phyloP scores from a whole-genome alignment of 129 eudicot genomes.

The Tagetes patula region DNA sequence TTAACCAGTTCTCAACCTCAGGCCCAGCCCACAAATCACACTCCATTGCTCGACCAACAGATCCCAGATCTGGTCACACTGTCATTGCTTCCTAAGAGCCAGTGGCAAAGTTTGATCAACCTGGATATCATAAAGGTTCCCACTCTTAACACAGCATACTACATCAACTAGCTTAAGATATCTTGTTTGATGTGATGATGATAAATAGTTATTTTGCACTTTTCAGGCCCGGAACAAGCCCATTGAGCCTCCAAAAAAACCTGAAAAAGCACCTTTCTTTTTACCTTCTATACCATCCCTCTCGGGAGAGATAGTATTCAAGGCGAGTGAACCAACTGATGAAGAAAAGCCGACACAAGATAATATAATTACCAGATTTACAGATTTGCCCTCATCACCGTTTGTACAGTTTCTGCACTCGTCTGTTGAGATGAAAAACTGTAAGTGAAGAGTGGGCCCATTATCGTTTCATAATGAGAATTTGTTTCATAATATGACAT shows the following conservation, averaged over 20 bases:
- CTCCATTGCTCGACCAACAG: constrained; percentile 38
- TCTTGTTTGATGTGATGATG: background rate
- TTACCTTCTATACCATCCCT: constrained; percentile 88
- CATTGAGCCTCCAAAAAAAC: constrained; percentile 91
- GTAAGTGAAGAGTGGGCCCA: constrained; percentile 38
- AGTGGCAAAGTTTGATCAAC: constrained; percentile 96
- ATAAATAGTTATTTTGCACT: constrained; percentile 1
- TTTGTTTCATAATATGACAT: background rate
- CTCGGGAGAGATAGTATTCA: constrained; percentile 78
- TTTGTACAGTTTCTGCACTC: constrained; percentile 68
- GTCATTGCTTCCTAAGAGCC: constrained; percentile 89
- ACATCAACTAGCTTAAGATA: background rate
- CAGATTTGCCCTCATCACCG: constrained; percentile 47
- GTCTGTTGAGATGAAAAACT: constrained; percentile 55
- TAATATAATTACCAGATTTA: constrained; percentile 20
- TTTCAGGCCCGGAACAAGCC: constrained; percentile 87
- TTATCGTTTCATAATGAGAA: background rate
- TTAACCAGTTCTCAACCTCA: constrained; percentile 26
- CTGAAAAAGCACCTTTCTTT: constrained; percentile 91
- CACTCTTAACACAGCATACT: background rate
- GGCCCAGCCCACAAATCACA: constrained; percentile 29
- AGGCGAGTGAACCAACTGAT: constrained; percentile 40
- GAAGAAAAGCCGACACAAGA: constrained; percentile 44
- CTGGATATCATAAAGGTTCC: constrained; percentile 80
- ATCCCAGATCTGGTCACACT: constrained; percentile 92